Evolutionary conservation across 2,329 filamentous ascomycete species (phyloP).

Genomic region (Balansia obtecta): DNA sequence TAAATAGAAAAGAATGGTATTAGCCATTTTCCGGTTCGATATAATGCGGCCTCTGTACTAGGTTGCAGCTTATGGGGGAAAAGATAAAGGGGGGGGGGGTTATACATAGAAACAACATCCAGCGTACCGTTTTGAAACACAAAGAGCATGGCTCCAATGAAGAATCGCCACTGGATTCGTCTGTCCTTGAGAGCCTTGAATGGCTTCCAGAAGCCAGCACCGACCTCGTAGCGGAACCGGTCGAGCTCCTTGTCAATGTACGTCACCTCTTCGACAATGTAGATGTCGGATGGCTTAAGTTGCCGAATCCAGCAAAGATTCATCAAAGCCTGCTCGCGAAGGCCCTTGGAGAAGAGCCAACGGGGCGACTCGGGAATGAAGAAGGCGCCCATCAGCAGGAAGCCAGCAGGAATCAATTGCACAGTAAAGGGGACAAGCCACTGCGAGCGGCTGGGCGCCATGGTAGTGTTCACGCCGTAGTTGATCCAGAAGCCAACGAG

Average conservation of each 20-base stretch:
- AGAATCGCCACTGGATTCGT: constrained; percentile 56
- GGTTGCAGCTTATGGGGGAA: background rate
- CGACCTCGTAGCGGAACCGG: constrained; percentile 47
- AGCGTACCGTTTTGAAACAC: constrained; percentile 59
- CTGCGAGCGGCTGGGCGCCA: constrained; percentile 35
- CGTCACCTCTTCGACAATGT: constrained; percentile 61
- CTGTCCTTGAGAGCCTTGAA: constrained; percentile 45
- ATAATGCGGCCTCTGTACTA: too few species aligned
- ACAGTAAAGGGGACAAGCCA: constrained; percentile 56
- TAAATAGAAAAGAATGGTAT: too few species aligned
- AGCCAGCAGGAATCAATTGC: constrained; percentile 53
- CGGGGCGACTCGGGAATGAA: constrained; percentile 55
- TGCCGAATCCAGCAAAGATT: constrained; percentile 54
- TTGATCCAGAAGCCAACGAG: constrained; percentile 23
- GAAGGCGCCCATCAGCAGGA: constrained; percentile 46
- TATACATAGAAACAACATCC: too few species aligned
- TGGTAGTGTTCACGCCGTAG: constrained; percentile 44
- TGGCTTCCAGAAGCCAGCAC: constrained; percentile 63
- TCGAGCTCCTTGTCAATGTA: constrained; percentile 61
- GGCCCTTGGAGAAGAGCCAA: constrained; percentile 54
- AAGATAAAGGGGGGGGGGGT: too few species aligned
- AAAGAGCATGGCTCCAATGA: constrained; percentile 63
- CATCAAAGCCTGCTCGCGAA: constrained; percentile 43
- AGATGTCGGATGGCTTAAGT: constrained; percentile 41
- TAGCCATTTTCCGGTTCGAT: too few species aligned